Evolutionary conservation across 192 early-diverging fungal genomes (phyloP), one percentile per base, ranked within the genome.

Genomic region (Coemansia sp.): DNA sequence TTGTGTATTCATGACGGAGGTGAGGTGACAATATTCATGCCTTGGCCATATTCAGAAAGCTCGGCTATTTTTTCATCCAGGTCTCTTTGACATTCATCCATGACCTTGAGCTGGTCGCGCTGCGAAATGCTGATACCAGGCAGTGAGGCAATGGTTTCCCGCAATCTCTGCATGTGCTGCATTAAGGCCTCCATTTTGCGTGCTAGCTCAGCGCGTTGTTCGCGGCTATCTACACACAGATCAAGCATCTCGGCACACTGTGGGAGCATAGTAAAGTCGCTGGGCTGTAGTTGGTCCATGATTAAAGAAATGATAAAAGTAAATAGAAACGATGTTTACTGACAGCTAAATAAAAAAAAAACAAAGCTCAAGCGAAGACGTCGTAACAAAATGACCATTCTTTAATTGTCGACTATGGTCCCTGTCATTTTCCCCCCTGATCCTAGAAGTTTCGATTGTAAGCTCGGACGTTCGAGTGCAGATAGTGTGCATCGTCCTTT

Each of bases 101-200:
- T 71, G 7, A 82, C 79, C 55, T 82, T 82, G 30, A 69, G 68
- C 62, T 82, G 79, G 64, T 82, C 79, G 37, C 28, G 17, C 55
- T 82, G 79, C 47, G 79, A 82, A 43, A 82, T 82, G 70, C 70
- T 70, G 40, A 82, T 82, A 38, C 79, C 79, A 10, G 79, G 79
- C 42, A 82, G 55, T 19, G 70, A 67, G 9, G 79, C 74, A 6
- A 82, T 68, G 0, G 70, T 60, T 7, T 58, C 39, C 16, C 78
- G 73, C 40, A 81, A 57, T 2, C 47, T 60, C 39, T 73, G 58
- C 78, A 81, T 81, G 44, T 70, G 78, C n/a, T 67, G 74, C 5
- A 67, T 67, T 23, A 81, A 67, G 10, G 67, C 78, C 10, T 76
- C 78, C 78, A 81, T 81, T 35, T 68, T 62, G 46, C 70, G 73